Evolutionary conservation across 805 yeast species (phyloP), one percentile per base, ranked within the genome.

Genomic region (Metschnikowia anglica): DNA sequence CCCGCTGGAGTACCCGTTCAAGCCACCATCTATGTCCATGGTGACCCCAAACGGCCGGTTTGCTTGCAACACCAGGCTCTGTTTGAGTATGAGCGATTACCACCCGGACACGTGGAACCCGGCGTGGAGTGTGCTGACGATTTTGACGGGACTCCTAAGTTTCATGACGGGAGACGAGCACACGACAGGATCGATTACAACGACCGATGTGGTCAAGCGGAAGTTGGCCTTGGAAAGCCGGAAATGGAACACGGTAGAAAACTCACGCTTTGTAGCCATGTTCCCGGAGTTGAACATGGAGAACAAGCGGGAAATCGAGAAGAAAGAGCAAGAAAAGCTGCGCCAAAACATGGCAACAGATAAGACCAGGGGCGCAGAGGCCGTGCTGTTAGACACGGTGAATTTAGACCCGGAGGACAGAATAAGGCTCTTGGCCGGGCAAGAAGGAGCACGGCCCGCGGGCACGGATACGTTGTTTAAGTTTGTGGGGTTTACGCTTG

Each of bases 51-150:
- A 83, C 54, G 97, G 97, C 3, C 72, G 96, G 38, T 90, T 90
- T 61, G 79, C 81, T 45, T 77, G 88, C 43, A 87, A 87, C 60
- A 81, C 88, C 3, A 70, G 96, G 37, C 72, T 90, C 20, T 90
- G 98, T 65, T 70, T 90, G 37, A 81, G 90, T n/a, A 89, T 90
- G 84, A 83, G 95, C 56, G 97, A 90, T 65, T 90, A 80, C 62
- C 98, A 90, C 55, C 97, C 96, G 3, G 93, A 89, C 61, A 70
- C 85, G 1, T 90, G 98, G 98, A 89, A 90, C 62, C 97, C 98
- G 1, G 88, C 95, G 5, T 90, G 97, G 97, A 81, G 89, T 34
- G 97, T 90, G 19, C 73, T 88, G 25, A 89, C 97, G 0, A 90
- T 90, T 16, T 72, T 90, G 53, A 86, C 82, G 9, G 98, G 97